phyloP scores from a whole-genome alignment of 257 asterid species.

The Asclepias syriaca region DNA sequence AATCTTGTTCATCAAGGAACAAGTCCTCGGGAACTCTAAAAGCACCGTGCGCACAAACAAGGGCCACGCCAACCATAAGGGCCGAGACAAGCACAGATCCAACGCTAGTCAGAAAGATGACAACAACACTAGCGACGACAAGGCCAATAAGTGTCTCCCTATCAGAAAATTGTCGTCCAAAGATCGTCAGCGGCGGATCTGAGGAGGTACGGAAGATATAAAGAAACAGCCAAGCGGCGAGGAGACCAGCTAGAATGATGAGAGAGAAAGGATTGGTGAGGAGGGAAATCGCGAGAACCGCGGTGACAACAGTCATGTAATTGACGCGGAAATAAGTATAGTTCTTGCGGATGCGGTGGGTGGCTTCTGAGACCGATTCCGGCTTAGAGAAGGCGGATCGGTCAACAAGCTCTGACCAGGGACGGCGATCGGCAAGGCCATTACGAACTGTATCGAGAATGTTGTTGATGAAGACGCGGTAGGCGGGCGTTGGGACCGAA shows the following conservation, averaged over 20 bases:
- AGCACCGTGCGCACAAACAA: conserved; percentile 71
- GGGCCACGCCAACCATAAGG: conserved; percentile 59
- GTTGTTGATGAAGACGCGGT: conserved; percentile 44
- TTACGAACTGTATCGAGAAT: conserved; percentile 42
- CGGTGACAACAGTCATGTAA: conserved; percentile 52
- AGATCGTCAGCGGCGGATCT: conserved; percentile 61
- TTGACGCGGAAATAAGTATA: conserved; percentile 61
- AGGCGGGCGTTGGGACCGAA: conserved; percentile 38
- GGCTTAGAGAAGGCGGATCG: conserved; percentile 78
- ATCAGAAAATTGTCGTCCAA: conserved; percentile 80
- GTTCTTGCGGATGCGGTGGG: conserved; percentile 71
- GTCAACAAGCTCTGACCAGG: conserved; percentile 72
- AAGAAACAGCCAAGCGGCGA: conserved; percentile 80
- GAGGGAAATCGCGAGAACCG: conserved; percentile 52
- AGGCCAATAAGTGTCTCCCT: conserved; percentile 60
- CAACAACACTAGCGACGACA: conserved; percentile 40
- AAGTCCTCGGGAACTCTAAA: conserved; percentile 87
- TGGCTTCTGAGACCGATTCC: conserved; percentile 64
- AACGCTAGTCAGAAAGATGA: conserved; percentile 79
- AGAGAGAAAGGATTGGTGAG: conserved; percentile 70
- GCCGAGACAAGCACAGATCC: conserved; percentile 89
- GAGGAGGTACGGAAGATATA: conserved; percentile 81
- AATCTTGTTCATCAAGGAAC: conserved; percentile 78
- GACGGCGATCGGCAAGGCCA: conserved; percentile 68
- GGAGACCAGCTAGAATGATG: conserved; percentile 58